Evolutionary conservation across 768 basidiomycete species (phyloP), one percentile per base, ranked within the genome.

Genomic region (Vararia minispora): DNA sequence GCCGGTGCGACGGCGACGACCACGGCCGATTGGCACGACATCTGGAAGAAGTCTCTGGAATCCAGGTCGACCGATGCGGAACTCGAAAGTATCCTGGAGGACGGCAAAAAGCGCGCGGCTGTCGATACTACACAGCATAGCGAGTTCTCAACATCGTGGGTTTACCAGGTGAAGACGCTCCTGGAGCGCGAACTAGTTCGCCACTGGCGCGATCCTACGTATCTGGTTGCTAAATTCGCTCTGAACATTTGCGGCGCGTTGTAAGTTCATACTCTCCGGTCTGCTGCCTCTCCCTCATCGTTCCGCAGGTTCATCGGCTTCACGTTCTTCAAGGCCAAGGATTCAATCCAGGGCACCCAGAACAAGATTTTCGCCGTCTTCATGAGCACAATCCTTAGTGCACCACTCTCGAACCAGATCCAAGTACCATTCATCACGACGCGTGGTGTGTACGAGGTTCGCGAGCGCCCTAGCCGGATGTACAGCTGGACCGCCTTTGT

Each of bases 1-100:
- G 72, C 76, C 5, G 76, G 75, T 4, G 65, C 67, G 4, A 68
- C 71, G 0, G 63, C 66, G 4, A 56, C 59, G 8, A 61, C 58
- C 5, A 40, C 50, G 8, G 52, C 53, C 14, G 65, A 78, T 48
- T 79, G 76, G 74, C 55, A 68, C 35, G 52, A 62, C 9, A 42
- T 59, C 1, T 79, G 74, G 74, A 53, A 56, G 28, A 50, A 64
- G 20, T 71, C 68, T 0, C 49, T 55, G 0, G 66, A 76, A 43
- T 58, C 62, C 28, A 44, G 37, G 6, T 28, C 28, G 2, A 54
- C 70, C 33, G 54, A 65, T 35, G 37, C 53, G 6, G 63, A 73
- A 31, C 63, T 76, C 26, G 63, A 66, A 6, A 32, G 44, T 1
- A 58, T 76, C 45, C 65, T 71, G 34, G 27, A 46, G 9, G 58